These are phyloP conservation scores for Cubamyces sp. DNA, from an alignment of 768 basidiomycete species.

Conservation along the genomic window DNA sequence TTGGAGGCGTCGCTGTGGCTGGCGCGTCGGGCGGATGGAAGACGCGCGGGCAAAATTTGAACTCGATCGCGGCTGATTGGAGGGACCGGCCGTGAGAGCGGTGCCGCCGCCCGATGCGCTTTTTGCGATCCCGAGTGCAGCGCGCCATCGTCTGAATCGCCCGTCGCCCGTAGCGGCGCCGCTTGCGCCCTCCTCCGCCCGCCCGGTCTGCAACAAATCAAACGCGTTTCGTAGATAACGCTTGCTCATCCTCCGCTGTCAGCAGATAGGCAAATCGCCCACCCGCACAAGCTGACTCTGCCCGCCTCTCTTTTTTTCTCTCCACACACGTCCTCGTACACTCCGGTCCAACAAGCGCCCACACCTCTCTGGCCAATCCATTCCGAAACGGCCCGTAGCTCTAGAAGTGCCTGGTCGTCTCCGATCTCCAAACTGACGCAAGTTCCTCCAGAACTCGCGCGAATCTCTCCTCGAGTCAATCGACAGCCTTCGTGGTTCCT, in stretches of 20 bases:
- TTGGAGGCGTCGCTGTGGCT: conserved; percentile 2
- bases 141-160: not conserved
- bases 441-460: conserved; percentile 4
- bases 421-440: not conserved
- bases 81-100: not conserved
- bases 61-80: conserved; percentile 7
- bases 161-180: no score
- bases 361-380: not conserved
- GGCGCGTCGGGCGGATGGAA: not conserved
- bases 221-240: conserved; percentile 7
- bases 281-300: not conserved
- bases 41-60: conserved; percentile 8
- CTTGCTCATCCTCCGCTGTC: not conserved
- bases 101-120: not conserved
- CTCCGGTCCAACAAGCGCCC: not conserved
- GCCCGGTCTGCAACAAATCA: not conserved
- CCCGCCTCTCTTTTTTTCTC: no score
- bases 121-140: not conserved
- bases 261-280: conserved; percentile 7
- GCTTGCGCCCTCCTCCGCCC: not conserved
- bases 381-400: not conserved
- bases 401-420: not conserved
- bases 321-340: not conserved
- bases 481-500: no score
- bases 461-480: not conserved